Conservation (phyloP, 1,284 basidiomycete genomes). For the Thecaphora thlaspeos region DNA sequence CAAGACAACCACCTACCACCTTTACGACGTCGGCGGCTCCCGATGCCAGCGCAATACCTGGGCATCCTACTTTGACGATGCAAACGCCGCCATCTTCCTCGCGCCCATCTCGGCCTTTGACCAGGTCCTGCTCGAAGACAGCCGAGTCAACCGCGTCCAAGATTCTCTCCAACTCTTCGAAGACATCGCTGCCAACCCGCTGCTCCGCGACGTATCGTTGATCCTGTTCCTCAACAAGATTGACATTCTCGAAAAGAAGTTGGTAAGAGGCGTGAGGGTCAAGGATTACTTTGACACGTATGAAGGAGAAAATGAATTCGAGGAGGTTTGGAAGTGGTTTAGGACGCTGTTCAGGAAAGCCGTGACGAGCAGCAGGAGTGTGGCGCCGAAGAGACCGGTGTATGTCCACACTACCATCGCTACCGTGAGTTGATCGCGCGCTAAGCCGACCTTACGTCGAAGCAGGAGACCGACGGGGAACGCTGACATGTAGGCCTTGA, state of each 20-base stretch:
- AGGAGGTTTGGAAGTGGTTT: slow-evolving; percentile 41
- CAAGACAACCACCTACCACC: slow-evolving; percentile 20
- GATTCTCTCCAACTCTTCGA: slow-evolving; percentile 34
- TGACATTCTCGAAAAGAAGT: slow-evolving; percentile 33
- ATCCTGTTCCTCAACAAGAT: slow-evolving; percentile 50
- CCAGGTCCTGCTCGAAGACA: slow-evolving; percentile 34
- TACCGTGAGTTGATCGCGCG: slow-evolving; percentile 14
- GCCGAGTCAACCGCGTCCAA: slow-evolving; percentile 19
- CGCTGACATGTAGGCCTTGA: no score
- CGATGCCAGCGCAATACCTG: slow-evolving; percentile 31
- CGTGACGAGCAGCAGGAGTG: background rate
- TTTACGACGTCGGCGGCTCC: slow-evolving; percentile 42
- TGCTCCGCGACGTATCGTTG: slow-evolving; percentile 22
- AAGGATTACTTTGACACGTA: slow-evolving; percentile 25
- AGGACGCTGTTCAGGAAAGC: slow-evolving; percentile 15
- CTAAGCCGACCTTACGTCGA: no score
- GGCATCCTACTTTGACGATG: slow-evolving; percentile 36
- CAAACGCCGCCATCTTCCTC: slow-evolving; percentile 37
- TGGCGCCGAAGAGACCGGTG: slow-evolving; percentile 16
- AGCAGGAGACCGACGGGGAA: no score
- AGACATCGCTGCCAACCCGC: slow-evolving; percentile 20
- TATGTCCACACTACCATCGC: slow-evolving; percentile 44
- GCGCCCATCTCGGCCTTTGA: slow-evolving; percentile 45
- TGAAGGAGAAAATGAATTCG: slow-evolving; percentile 33
- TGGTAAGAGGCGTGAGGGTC: slow-evolving; percentile 10